phyloP scores from a whole-genome alignment of 2,329 filamentous ascomycete genomes.

The Sarocladium strictum region DNA sequence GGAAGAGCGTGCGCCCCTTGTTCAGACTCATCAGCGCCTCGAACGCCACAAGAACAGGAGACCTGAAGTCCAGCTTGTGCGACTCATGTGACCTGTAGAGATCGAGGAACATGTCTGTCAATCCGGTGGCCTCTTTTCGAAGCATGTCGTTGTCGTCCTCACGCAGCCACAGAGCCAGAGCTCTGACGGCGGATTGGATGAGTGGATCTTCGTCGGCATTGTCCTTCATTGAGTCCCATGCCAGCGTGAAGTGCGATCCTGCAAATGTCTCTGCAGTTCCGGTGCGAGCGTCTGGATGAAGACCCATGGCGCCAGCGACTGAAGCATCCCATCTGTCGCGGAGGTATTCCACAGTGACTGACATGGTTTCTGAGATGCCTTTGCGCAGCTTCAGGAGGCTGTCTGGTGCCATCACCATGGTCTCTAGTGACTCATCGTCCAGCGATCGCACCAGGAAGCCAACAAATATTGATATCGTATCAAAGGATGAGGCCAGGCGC shows the following conservation, averaged over 20 bases:
- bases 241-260: constrained; percentile 41
- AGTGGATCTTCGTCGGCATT: constrained; percentile 49
- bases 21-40: constrained; percentile 49
- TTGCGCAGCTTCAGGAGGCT: constrained; percentile 56
- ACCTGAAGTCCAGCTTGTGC: constrained; percentile 45
- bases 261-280: constrained; percentile 36
- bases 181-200: constrained; percentile 50
- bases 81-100: constrained; percentile 42
- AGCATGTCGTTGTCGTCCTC: constrained; percentile 60
- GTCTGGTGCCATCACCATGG: constrained; percentile 47
- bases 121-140: constrained; percentile 48
- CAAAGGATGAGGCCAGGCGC: constrained; percentile 55
- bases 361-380: constrained; percentile 57
- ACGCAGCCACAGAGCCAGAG: constrained; percentile 60
- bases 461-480: constrained; percentile 56
- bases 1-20: constrained; percentile 41
- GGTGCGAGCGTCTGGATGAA: constrained; percentile 51
- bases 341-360: constrained; percentile 57
- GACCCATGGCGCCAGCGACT: constrained; percentile 53
- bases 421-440: constrained; percentile 37
- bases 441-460: constrained; percentile 49
- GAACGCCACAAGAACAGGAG: constrained; percentile 51
- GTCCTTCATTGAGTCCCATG: constrained; percentile 52
- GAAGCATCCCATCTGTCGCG: constrained; percentile 65
- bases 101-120: constrained; percentile 59